Base-by-base conservation (phyloP, 805 yeast species). In the Debaryomyces hansenii region DNA sequence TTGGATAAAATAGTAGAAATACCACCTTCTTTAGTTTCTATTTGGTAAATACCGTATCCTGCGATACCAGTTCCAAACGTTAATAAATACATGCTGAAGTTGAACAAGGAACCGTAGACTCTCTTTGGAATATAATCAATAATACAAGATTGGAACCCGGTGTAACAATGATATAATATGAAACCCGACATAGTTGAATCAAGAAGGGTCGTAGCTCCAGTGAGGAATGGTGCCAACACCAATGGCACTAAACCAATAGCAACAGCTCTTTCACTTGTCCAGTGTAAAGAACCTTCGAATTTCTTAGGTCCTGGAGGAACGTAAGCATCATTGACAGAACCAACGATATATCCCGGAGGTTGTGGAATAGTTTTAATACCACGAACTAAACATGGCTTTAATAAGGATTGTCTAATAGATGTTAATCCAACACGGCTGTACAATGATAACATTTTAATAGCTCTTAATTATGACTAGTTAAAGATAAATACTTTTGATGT, bases 131-230 rank as follows among this genome's bases (percentile, higher is more conserved):
- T 83, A 68, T 86, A 85, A 66, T 87, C 94, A 46, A 79, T 78
- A 56, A 87, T 87, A 74, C 94, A 85, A 37, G 88, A 75, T 59
- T 82, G 83, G 73, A 86, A 82, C 2, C 94, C 95, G 41, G 81
- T 80, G 63, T 79, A 80, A 46, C 83, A 75, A 63, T 87, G 94
- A 59, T 78, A 74, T 52, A 87, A 66, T 40, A 85, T 59, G 11
- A 81, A 64, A 2, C 82, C 70, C 12, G 83, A 70, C 58, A 86
- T 64, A 2, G 80, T 53, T 3, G 87, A 70, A 64, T 87, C 94
- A 2, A 81, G 48, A 37, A 73, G 63, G n/a, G 83, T 71, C 11
- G 75, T 64, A 18, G 74, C 60, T 31, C 83, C 81, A 5, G 83
- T 70, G 20, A 82, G 64, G 45, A 85, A 75, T 2, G 94, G 91